Conservation (phyloP, 2,329 filamentous ascomycete genomes). For the Fusarium cicatricum region DNA sequence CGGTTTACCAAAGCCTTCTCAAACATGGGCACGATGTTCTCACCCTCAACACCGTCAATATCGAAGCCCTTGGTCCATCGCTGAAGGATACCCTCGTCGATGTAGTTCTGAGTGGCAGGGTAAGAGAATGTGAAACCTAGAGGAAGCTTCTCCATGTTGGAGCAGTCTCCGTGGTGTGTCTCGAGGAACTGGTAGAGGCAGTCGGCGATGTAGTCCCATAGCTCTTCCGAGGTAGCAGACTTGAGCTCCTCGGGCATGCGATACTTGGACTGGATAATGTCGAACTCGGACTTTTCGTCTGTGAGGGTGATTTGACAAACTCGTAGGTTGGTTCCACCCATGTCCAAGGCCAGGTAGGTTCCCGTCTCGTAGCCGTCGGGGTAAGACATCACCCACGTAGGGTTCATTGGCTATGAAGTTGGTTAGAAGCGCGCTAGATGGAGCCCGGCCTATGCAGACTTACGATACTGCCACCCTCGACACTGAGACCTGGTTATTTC, state of each 20-base stretch:
- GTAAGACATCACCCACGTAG: constrained; percentile 93
- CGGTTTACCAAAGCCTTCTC: constrained; percentile 76
- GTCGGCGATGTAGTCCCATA: constrained; percentile 96
- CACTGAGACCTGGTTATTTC: constrained; percentile 70
- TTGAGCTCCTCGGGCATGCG: constrained; percentile 93
- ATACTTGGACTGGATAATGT: constrained; percentile 96
- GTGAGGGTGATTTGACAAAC: constrained; percentile 93
- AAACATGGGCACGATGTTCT: constrained; percentile 90
- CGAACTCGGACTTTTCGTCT: constrained; percentile 87
- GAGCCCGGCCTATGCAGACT: constrained; percentile 49
- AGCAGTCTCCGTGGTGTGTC: constrained; percentile 76
- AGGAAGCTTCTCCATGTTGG: constrained; percentile 71
- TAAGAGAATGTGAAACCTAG: constrained; percentile 98
- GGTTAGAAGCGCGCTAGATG: constrained; percentile 29
- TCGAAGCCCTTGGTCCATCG: constrained; percentile 99
- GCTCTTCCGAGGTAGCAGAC: constrained; percentile 81
- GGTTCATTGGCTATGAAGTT: constrained; percentile 86
- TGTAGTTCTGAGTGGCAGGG: constrained; percentile 90
- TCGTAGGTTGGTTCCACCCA: constrained; percentile 95
- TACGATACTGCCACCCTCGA: constrained; percentile 92
- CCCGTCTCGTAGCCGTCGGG: constrained; percentile 88
- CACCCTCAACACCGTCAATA: constrained; percentile 87
- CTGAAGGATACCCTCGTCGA: constrained; percentile 91
- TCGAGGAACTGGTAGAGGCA: constrained; percentile 91
- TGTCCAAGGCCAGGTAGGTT: constrained; percentile 88